These are phyloP conservation scores for Ensete ventricosum DNA, from an alignment of 176 grass and related monocot genomes.

Conservation along the genomic window DNA sequence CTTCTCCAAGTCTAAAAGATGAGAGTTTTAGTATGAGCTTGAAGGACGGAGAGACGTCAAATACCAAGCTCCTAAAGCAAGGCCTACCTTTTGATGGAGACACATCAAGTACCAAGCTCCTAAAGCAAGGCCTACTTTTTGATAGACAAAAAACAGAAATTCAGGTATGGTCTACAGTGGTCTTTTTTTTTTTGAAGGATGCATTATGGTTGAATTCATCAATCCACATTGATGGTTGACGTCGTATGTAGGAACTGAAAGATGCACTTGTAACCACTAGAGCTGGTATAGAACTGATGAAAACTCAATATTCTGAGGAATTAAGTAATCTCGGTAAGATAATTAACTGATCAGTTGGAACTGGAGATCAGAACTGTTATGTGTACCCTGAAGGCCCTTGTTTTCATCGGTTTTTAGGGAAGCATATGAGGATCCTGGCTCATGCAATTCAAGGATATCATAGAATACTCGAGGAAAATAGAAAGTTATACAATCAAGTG, in stretches of 20 bases:
- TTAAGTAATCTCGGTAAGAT: conserved; percentile 60
- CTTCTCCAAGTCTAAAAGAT: neutral
- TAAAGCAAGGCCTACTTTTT: conserved; percentile 32
- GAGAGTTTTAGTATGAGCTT: neutral
- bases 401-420: conserved; percentile 26
- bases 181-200: neutral
- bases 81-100: conserved; percentile 1
- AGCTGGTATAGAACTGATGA: conserved; percentile 63
- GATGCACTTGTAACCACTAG: conserved; percentile 40
- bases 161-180: conserved; percentile 36
- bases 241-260: conserved; percentile 57
- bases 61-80: conserved; percentile 23
- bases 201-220: neutral
- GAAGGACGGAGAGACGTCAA: conserved; percentile 23
- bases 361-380: neutral
- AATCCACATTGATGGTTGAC: conserved; percentile 10
- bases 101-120: conserved; percentile 20
- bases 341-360: neutral
- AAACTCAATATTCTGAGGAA: conserved; percentile 48
- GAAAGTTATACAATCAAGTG: conserved; percentile 83
- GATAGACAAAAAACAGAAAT: conserved; percentile 63
- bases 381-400: neutral
- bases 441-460: conserved; percentile 68
- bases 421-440: conserved; percentile 54
- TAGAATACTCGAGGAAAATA: conserved; percentile 86